These are phyloP conservation scores for Phialophora tarda DNA, from an alignment of 2,329 filamentous ascomycete species.

Conservation along the genomic window DNA sequence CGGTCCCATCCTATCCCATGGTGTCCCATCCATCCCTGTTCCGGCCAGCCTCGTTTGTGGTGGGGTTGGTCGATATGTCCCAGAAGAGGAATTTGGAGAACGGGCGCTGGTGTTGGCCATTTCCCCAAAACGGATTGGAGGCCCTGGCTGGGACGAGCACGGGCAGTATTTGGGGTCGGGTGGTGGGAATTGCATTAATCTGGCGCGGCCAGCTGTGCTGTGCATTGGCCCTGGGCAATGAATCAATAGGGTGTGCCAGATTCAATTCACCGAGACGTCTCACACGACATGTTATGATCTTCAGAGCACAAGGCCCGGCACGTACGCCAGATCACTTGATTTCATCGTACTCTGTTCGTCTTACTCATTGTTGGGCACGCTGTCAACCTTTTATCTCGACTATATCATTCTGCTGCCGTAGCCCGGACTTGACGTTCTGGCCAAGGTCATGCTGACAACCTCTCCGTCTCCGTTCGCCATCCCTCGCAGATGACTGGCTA, in stretches of 20 bases:
- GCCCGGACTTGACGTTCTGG: neutral
- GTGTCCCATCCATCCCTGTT: neutral
- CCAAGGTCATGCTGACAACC: neutral
- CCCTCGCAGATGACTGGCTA: neutral
- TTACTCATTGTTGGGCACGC: neutral
- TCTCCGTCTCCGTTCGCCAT: neutral
- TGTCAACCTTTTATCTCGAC: neutral
- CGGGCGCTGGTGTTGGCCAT: neutral
- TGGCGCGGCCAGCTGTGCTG: neutral
- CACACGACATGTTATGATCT: neutral
- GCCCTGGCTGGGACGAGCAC: neutral
- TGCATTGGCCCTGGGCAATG: neutral
- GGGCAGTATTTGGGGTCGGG: neutral
- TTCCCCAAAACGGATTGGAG: neutral
- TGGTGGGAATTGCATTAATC: too few species aligned
- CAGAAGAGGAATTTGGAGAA: slow-evolving; percentile 5
- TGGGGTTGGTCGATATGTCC: slow-evolving; percentile 5
- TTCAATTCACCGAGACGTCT: neutral
- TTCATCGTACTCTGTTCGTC: neutral
- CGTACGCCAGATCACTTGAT: neutral
- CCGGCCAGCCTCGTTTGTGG: slow-evolving; percentile 6
- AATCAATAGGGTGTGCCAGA: neutral
- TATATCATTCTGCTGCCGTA: neutral
- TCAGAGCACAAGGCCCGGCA: neutral
- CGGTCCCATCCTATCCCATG: too few species aligned